phyloP scores from a whole-genome alignment of 2,329 filamentous ascomycete genomes.

The Biscogniauxia marginata region DNA sequence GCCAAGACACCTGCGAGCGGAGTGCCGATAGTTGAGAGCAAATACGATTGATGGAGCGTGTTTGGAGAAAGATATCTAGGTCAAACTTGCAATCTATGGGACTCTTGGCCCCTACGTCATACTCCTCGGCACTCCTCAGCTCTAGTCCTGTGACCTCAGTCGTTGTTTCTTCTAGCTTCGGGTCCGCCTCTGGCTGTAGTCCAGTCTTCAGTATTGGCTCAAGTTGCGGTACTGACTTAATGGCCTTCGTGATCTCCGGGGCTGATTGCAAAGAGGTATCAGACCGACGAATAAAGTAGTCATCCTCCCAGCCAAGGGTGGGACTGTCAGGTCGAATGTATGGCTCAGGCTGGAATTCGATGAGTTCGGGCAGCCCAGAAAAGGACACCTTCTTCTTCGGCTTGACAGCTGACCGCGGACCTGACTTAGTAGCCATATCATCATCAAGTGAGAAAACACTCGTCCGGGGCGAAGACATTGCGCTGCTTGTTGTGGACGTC shows the following conservation, averaged over 20 bases:
- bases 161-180: neutral
- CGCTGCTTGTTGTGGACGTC: constrained; percentile 45
- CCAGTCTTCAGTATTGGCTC: constrained; percentile 6
- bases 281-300: constrained; percentile 14
- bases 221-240: constrained; percentile 1
- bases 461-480: constrained; percentile 45
- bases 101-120: constrained; percentile 10
- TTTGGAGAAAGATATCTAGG: constrained; percentile 38
- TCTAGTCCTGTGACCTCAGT: neutral
- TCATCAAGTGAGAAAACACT: constrained; percentile 38
- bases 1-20: constrained; percentile 47
- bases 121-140: neutral
- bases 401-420: constrained; percentile 12
- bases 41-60: constrained; percentile 48
- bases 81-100: constrained; percentile 27
- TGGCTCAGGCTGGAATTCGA: constrained; percentile 40
- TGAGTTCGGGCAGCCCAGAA: constrained; percentile 33
- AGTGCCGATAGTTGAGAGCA: constrained; percentile 48
- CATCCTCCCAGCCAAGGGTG: constrained; percentile 54
- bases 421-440: constrained; percentile 9
- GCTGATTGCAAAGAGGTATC: constrained; percentile 4
- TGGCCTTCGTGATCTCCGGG: constrained; percentile 2
- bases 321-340: constrained; percentile 59
- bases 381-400: constrained; percentile 46
- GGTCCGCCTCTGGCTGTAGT: constrained; percentile 1